These are phyloP conservation scores for Globisporangium cylindrosporum DNA, from an alignment of 352 stramenopile species.

Conservation along the genomic window DNA sequence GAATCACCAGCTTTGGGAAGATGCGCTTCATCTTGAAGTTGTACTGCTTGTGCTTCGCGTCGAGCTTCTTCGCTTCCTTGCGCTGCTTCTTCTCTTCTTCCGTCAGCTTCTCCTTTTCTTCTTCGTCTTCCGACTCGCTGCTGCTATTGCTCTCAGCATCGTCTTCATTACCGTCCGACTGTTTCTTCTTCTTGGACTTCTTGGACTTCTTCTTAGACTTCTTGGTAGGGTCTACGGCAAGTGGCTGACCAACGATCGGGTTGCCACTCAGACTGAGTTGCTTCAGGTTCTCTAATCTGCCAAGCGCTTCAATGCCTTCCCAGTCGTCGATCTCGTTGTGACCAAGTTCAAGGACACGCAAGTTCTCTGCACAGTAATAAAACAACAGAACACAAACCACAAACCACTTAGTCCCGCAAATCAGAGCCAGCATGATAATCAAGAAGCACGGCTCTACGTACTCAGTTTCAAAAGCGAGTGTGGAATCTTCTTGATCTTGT, in stretches of 20 bases:
- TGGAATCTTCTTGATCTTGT: conserved; percentile 70
- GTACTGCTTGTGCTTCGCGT: conserved; percentile 86
- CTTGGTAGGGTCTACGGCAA: conserved; percentile 23
- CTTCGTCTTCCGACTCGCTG: conserved; percentile 7
- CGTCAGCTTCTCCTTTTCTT: conserved; percentile 33
- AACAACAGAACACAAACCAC: conserved; percentile 1
- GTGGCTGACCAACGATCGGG: conserved; percentile 60
- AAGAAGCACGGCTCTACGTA: conserved; percentile 27
- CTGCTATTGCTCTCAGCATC: conserved; percentile 14
- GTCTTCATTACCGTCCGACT: conserved; percentile 14
- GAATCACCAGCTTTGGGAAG: conserved; percentile 77
- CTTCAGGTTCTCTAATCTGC: conserved; percentile 57
- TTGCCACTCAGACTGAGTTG: conserved; percentile 83
- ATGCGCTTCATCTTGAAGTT: conserved; percentile 88
- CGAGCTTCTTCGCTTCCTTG: conserved; percentile 65
- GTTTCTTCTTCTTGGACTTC: conserved; percentile 20
- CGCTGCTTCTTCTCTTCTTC: conserved; percentile 45
- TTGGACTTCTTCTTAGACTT: conserved; percentile 25
- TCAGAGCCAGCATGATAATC: not conserved
- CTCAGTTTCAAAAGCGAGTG: conserved; percentile 57
- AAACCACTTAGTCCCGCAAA: not conserved
- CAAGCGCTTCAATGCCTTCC: conserved; percentile 64
- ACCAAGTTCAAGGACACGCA: conserved; percentile 80
- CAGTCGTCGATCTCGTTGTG: conserved; percentile 85
- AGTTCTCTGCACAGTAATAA: conserved; percentile 39